These are phyloP conservation scores for Pythium sukuiense DNA, from an alignment of 352 stramenopile species.

Conservation along the genomic window DNA sequence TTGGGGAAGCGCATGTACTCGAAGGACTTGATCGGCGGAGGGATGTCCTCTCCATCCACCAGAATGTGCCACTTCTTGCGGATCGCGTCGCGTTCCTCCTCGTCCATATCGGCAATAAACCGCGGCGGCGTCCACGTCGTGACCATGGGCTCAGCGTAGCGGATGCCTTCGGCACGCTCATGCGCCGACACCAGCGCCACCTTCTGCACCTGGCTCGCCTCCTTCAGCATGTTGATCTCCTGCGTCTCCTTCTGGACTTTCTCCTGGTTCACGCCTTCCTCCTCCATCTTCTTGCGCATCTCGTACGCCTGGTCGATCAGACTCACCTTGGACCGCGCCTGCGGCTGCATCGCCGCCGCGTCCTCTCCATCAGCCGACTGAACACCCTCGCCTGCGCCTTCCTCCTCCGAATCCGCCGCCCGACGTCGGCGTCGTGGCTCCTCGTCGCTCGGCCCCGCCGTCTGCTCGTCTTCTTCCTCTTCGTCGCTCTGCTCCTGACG, in stretches of 20 bases:
- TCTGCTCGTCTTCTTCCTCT: constrained; percentile 20
- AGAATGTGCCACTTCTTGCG: constrained; percentile 99
- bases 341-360: constrained; percentile 12
- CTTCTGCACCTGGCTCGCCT: constrained; percentile 96
- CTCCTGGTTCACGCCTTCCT: constrained; percentile 76
- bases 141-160: constrained; percentile 89
- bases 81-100: constrained; percentile 88
- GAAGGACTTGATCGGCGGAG: constrained; percentile 96
- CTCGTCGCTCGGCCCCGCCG: constrained; percentile 9
- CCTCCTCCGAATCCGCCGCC: background rate
- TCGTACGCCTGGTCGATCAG: constrained; percentile 84
- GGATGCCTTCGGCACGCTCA: constrained; percentile 91
- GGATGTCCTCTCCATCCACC: constrained; percentile 95
- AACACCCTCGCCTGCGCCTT: background rate
- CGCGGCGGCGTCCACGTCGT: constrained; percentile 91
- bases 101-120: constrained; percentile 85
- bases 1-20: constrained; percentile 96
- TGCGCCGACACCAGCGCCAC: constrained; percentile 92
- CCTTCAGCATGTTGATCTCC: constrained; percentile 93
- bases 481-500: constrained; percentile 43
- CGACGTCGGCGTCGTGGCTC: background rate
- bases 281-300: constrained; percentile 77
- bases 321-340: constrained; percentile 61
- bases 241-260: constrained; percentile 79
- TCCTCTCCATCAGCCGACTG: constrained; percentile 11